Evolutionary conservation across 257 asterid genomes (phyloP), one percentile per base, ranked within the genome.

Genomic region (Craterostigma plantagineum): DNA sequence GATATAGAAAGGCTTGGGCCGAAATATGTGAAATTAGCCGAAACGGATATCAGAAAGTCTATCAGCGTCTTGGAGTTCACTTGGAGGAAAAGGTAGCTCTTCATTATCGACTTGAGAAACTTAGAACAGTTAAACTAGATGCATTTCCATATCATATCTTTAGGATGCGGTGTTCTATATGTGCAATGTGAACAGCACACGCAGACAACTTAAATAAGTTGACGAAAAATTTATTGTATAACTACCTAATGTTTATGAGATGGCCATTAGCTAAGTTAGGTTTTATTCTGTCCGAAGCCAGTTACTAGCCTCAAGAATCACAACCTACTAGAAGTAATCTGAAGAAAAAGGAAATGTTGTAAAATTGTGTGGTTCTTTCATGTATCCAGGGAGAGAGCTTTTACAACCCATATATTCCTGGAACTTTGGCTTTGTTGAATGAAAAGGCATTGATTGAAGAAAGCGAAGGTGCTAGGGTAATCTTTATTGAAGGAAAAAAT

Each of bases 401-500:
- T 60, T 82, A 87, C 59, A 87, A 76, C 53, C 95, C 95, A 0
- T 72, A 56, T 56, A 87, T 87, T 52, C 81, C 98, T 12, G 49
- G 62, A 46, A 85, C 51, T 38, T 49, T 87, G 11, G 71, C 76
- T 50, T 50, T 76, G 54, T 64, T 87, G 67, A 64, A 48, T 53
- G 33, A 69, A 45, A 47, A 71, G 61, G 91, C 87, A 42, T 67
- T 82, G 52, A 71, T 82, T 55, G 79, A 70, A 69, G 95, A 82
- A 57, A 79, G 93, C 54, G 73, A 87, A 63, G 98, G 98, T 9
- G 98, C 98, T 16, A 90, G 86, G 35, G 95, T 82, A 48, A 87
- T 87, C 64, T 82, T 58, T 68, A 86, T 82, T 53, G 72, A 79
- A 70, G 95, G 92, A 40, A 67, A 74, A 63, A 64, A 57, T 5